Evolutionary conservation across 208 protist genomes (phyloP), one percentile per base, ranked within the genome.

Genomic region (Novymonas esmeraldas): DNA sequence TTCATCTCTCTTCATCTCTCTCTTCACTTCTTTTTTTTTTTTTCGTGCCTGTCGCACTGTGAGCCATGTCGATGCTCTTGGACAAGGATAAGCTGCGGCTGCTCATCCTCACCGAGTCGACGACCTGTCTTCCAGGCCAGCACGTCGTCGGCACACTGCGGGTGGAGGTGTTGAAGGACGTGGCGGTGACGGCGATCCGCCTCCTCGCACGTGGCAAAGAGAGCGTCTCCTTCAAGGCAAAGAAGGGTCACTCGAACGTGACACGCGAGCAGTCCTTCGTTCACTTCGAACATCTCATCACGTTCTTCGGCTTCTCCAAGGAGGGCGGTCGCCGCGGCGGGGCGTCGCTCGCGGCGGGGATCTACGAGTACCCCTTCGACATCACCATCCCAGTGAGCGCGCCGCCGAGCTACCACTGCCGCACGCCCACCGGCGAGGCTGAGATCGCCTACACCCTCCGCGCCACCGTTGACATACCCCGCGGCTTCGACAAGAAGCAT

Each of bases 271-370:
- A 70, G 34, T 72, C 75, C 22, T 75, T 64, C 45, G 16, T 74
- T 6, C 76, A 87, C 67, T 77, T 73, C 41, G 20, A 80, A 26
- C 64, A 80, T 38, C 54, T 80, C 64, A 68, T 77, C 67, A 82
- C 77, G 41, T 70, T 79, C 50, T 87, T 83, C 52, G 78, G 76
- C 0, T 79, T 76, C 55, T 79, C 77, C 7, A 73, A 71, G 56
- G 60, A 69, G 52, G 73, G 73, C 52, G 74, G 78, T 6, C 64
- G 70, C 52, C 64, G 62, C 10, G 76, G 73, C 28, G 77, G 77
- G 1, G 78, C 76, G 3, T 65, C 62, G 61, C 70, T 87, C 33
- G 46, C 39, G 36, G 38, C n/a, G 0, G 78, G 73, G 24, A 60
- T 28, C 41, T 85, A 85, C 69, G 59, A 73, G 61, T 85, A 78